A percentile compares a stretch with the other conserved stretches of the same genome.
phyloP scores from a whole-genome alignment of 805 yeast genomes.

The Ogataea pignaliae region DNA sequence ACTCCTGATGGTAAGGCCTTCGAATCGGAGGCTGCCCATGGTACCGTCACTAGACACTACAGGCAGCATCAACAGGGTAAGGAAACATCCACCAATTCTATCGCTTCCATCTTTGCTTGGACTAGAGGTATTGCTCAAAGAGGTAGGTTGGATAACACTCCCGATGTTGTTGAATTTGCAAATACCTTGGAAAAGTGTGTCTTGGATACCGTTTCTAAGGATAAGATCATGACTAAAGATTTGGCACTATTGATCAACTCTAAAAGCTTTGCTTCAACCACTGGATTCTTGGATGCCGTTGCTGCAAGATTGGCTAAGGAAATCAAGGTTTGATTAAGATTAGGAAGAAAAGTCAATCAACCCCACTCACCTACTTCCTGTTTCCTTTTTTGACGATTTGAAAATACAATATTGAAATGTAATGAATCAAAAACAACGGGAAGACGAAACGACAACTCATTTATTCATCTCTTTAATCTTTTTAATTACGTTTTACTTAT shows the following conservation, averaged over 20 bases:
- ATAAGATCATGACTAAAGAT: conserved; percentile 93
- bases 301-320: conserved; percentile 49
- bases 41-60: conserved; percentile 95
- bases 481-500: too few species aligned
- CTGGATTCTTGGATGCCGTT: conserved; percentile 84
- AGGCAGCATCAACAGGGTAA: conserved; percentile 95
- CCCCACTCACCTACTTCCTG: neutral
- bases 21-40: conserved; percentile 98
- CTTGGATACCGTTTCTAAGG: conserved; percentile 76
- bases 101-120: conserved; percentile 98
- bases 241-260: conserved; percentile 86
- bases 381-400: neutral
- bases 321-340: conserved; percentile 13
- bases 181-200: conserved; percentile 77
- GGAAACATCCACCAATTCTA: conserved; percentile 95
- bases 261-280: conserved; percentile 87
- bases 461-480: too few species aligned
- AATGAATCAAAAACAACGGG: neutral
- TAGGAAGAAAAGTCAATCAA: neutral
- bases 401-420: neutral
- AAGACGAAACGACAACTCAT: too few species aligned
- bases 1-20: conserved; percentile 97
- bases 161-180: conserved; percentile 80
- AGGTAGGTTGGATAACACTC: conserved; percentile 83
- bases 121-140: conserved; percentile 89